Evolutionary conservation across 495 filamentous ascomycete species (phyloP).

Genomic region (Lophiostoma macrostomum): DNA sequence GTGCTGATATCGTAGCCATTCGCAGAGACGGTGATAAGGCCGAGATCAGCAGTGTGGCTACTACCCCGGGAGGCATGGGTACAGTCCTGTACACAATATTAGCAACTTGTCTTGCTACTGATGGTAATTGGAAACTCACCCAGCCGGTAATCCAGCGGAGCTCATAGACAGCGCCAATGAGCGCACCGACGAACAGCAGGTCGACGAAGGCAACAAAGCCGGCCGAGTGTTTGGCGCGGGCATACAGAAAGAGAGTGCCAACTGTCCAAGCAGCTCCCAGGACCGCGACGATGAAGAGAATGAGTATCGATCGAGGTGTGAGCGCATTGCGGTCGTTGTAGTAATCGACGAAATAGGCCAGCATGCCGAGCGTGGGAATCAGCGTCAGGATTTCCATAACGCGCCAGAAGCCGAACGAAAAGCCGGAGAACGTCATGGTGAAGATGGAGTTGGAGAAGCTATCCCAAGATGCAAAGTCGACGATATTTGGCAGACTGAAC

Average conservation of each 20-base stretch:
- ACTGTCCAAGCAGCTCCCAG: conserved; percentile 76
- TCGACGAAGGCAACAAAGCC: conserved; percentile 77
- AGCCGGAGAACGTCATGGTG: conserved; percentile 47
- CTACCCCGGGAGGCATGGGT: conserved; percentile 47
- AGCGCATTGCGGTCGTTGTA: conserved; percentile 67
- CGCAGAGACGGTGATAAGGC: conserved; percentile 50
- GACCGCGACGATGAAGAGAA: conserved; percentile 86
- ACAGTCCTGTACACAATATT: too few species aligned
- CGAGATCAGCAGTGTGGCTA: conserved; percentile 49
- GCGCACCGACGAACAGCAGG: conserved; percentile 73
- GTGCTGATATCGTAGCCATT: conserved; percentile 49
- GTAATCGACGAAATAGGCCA: conserved; percentile 79
- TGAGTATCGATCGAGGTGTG: conserved; percentile 75
- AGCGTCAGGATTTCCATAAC: conserved; percentile 77
- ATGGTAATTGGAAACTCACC: too few species aligned
- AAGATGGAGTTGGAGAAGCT: background rate
- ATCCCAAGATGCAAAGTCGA: too few species aligned
- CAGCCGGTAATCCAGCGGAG: conserved; percentile 65
- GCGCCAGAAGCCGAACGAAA: conserved; percentile 84
- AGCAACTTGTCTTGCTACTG: too few species aligned
- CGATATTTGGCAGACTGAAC: too few species aligned
- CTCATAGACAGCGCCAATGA: conserved; percentile 76
- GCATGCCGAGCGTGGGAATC: conserved; percentile 86
- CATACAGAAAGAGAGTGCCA: conserved; percentile 76
- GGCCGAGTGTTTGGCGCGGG: conserved; percentile 66